Evolutionary conservation across 129 eudicot species (phyloP).

Genomic region (Pittosporum tobira): DNA sequence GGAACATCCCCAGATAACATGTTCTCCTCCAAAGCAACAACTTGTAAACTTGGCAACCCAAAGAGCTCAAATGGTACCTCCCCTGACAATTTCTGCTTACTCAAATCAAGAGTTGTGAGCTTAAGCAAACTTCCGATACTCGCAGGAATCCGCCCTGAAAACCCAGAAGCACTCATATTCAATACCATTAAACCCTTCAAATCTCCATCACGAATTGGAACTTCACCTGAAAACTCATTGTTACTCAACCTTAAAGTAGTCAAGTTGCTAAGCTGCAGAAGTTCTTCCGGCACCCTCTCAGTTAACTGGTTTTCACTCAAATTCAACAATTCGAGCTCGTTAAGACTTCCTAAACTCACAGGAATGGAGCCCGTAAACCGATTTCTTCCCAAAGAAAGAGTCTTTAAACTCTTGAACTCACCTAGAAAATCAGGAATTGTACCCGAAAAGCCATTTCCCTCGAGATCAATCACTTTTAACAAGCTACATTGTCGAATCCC

Average conservation of each 20-base stretch:
- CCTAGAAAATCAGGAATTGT: slow-evolving; percentile 43
- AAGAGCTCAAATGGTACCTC: slow-evolving; percentile 60
- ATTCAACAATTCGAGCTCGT: slow-evolving; percentile 38
- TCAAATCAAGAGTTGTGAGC: slow-evolving; percentile 60
- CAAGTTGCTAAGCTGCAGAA: slow-evolving; percentile 50
- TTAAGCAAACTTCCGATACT: slow-evolving; percentile 42
- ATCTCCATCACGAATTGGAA: slow-evolving; percentile 26
- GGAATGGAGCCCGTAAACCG: slow-evolving; percentile 42
- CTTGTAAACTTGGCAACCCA: slow-evolving; percentile 57
- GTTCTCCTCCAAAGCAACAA: slow-evolving; percentile 63
- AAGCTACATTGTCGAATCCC: slow-evolving; percentile 41
- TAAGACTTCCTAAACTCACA: slow-evolving; percentile 24
- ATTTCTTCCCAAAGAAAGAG: slow-evolving; percentile 52
- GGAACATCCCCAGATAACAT: slow-evolving; percentile 56
- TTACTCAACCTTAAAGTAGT: slow-evolving; percentile 48
- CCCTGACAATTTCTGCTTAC: slow-evolving; percentile 65
- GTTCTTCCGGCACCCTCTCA: slow-evolving; percentile 40
- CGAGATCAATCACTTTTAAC: slow-evolving; percentile 47
- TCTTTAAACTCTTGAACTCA: slow-evolving; percentile 23
- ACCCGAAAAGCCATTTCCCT: slow-evolving; percentile 50
- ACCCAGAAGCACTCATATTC: slow-evolving; percentile 62
- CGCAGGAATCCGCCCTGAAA: slow-evolving; percentile 50
- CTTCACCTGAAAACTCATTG: slow-evolving; percentile 36
- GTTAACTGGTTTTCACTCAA: slow-evolving; percentile 48
- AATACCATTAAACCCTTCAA: slow-evolving; percentile 34